Base-by-base conservation (phyloP, 164 flowering plant species). In the Taxillus chinensis region DNA sequence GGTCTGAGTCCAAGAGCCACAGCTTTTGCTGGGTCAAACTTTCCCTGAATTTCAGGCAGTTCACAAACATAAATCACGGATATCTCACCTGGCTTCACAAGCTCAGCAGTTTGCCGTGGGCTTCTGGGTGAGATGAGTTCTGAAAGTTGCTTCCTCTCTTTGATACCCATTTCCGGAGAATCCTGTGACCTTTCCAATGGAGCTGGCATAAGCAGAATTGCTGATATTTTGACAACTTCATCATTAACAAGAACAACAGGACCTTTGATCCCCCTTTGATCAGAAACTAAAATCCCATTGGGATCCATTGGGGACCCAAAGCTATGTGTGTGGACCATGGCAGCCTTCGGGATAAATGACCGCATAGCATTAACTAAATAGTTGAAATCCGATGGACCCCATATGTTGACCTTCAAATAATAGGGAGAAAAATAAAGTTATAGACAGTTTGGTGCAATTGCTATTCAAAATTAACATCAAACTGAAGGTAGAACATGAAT, bases 361-460 rank as follows among this genome's bases (percentile, higher is more conserved):
- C 73, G 79, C 96, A 95, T 87, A 55, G 99, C 99, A 76, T 81
- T 81, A 70, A 91, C 82, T 46, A 95, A 74, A 67, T 78, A 83
- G 50, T 86, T 82, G 66, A 95, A 80, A 83, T 95, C 96, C 64
- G 96, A 89, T 7, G 99, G 90, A 59, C 99, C 99, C 95, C 93
- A 86, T 49, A 91, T 62, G 39, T 91, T 91, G 63, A 95, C 92
- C 99, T 95, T 68, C 63, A 80, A 39, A 68, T 62, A 40, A 68
- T 61, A 17, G 67, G 8, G 61, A 70, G 55, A 55, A 27, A 56
- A n/a, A 57, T 2, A 43, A 43, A 6, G 10, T 6, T 43, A 43
- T 6, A 43, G 10, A 6, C 7, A 43, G 46, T 43, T 1, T 6
- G 7, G 46, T 43, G 46, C 10, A 43, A 6, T 43, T 6, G 46